Percentiles rank a stretch among this genome's conserved stretches.
Evolutionary conservation across 1,139 yeast species (phyloP).

Genomic region (Kodamaea alishanica): DNA sequence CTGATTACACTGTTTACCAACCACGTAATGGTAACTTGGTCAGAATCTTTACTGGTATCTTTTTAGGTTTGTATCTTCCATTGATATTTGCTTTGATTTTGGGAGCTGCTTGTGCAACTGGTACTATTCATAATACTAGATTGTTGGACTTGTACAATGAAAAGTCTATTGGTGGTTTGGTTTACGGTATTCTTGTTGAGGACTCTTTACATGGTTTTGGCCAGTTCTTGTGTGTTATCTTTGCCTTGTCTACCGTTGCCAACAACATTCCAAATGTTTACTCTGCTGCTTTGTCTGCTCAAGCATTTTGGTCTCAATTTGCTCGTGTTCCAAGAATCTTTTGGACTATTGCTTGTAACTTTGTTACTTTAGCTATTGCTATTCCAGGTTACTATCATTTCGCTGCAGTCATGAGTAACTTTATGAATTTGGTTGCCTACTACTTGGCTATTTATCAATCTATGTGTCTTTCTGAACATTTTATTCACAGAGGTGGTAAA

Average conservation of each 20-base stretch:
- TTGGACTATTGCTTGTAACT: slow-evolving; percentile 79
- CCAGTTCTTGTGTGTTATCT: slow-evolving; percentile 78
- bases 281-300: slow-evolving; percentile 81
- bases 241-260: slow-evolving; percentile 81
- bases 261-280: slow-evolving; percentile 93
- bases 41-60: slow-evolving; percentile 62
- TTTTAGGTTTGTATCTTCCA: slow-evolving; percentile 63
- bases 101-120: slow-evolving; percentile 87
- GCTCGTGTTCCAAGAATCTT: slow-evolving; percentile 71
- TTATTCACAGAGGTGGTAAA: slow-evolving; percentile 64
- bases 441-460: slow-evolving; percentile 84
- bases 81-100: slow-evolving; percentile 69
- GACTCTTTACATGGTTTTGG: slow-evolving; percentile 87
- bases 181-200: slow-evolving; percentile 70
- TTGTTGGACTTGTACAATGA: slow-evolving; percentile 40
- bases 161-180: slow-evolving; percentile 75
- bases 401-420: slow-evolving; percentile 68
- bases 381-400: slow-evolving; percentile 83
- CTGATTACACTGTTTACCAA: slow-evolving; percentile 90
- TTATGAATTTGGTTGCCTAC: slow-evolving; percentile 88
- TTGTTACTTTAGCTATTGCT: slow-evolving; percentile 75
- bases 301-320: slow-evolving; percentile 73
- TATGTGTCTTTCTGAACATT: slow-evolving; percentile 71
- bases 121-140: slow-evolving; percentile 31
- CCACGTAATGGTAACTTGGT: slow-evolving; percentile 52